Base-by-base conservation (phyloP, 2,329 filamentous ascomycete genomes). In the Exophiala aquamarina region DNA sequence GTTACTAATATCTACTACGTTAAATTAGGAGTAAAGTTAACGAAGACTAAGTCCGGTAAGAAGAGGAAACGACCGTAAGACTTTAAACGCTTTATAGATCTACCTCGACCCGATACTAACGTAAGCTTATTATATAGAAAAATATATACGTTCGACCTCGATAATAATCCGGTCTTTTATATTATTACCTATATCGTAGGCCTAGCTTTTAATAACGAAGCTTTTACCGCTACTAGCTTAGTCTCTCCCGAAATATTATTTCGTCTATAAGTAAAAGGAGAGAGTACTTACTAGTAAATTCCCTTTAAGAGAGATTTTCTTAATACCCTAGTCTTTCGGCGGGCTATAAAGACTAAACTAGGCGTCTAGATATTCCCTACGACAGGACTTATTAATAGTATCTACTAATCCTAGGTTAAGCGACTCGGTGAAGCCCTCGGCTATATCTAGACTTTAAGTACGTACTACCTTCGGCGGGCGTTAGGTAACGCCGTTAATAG, bases 41-140 rank as follows among this genome's bases (percentile, higher is more conserved):
- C 43, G 6, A 47, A 51, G 40, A 51, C 39, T 6, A 48, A 48
- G 28, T 51, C 32, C 11, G 32, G 38, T 37, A 10, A 47, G 44
- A 47, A 47, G 40, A 17, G 48, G 37, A 47, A 48, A 48, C 39
- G 38, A 34, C 44, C 32, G 33, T 49, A 43, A 51, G 44, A 37
- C 31, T 32, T n/a, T 20, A 18, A 32, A 15, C 26, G 26, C 18
- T 19, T 17, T 31, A n/a, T 6, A 19, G 20, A 32, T 42, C 7
- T n/a, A 15, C 15, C 39, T 42, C 19, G 33, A 15, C 10, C 26
- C n/a, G 28, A 33, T 32, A 31, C 23, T 26, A 11, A 26, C 23
- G 23, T 26, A 11, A 26, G 23, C 23, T 26, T 11, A 26, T 26
- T 11, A 6, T 26, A 11, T 19, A 42, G 26, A 31, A 42, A 42